Conservation (phyloP, 1,284 basidiomycete genomes). For the Salmacisia buchloeana region DNA sequence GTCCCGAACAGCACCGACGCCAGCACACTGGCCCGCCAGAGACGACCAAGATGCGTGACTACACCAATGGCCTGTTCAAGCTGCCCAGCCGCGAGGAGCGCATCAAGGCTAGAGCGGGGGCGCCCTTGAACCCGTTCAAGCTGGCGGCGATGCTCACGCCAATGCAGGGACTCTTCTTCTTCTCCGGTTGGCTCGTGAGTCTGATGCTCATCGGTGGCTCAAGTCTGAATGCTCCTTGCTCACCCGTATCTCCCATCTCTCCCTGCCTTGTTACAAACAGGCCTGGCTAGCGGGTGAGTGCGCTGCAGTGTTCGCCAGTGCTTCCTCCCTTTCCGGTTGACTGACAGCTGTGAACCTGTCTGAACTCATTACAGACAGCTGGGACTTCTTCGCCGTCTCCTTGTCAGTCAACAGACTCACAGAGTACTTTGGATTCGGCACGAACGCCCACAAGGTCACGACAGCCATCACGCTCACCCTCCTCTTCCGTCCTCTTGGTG, state of each 20-base stretch:
- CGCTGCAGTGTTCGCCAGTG: neutral
- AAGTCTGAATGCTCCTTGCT: no score
- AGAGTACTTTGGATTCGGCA: constrained; percentile 17
- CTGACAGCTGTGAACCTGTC: no score
- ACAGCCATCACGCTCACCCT: constrained; percentile 82
- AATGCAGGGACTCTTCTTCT: constrained; percentile 35
- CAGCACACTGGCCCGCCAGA: no score
- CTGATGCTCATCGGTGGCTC: constrained; percentile 7
- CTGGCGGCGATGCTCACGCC: constrained; percentile 31
- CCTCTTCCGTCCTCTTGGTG: constrained; percentile 79
- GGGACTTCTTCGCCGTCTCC: constrained; percentile 46
- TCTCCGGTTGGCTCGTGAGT: constrained; percentile 33
- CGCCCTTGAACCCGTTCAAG: constrained; percentile 42
- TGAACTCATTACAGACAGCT: no score
- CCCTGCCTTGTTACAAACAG: no score
- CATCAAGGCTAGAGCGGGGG: constrained; percentile 30
- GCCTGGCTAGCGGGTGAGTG: neutral
- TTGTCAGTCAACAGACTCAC: constrained; percentile 30
- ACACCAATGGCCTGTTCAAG: constrained; percentile 43
- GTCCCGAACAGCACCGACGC: neutral
- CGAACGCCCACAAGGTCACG: constrained; percentile 25
- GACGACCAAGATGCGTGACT: constrained; percentile 28
- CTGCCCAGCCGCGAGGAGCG: constrained; percentile 43
- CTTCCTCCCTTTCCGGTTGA: constrained; percentile 5
- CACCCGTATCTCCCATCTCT: no score